phyloP scores from a whole-genome alignment of 345 rosid genomes.

The Garcia nutans region DNA sequence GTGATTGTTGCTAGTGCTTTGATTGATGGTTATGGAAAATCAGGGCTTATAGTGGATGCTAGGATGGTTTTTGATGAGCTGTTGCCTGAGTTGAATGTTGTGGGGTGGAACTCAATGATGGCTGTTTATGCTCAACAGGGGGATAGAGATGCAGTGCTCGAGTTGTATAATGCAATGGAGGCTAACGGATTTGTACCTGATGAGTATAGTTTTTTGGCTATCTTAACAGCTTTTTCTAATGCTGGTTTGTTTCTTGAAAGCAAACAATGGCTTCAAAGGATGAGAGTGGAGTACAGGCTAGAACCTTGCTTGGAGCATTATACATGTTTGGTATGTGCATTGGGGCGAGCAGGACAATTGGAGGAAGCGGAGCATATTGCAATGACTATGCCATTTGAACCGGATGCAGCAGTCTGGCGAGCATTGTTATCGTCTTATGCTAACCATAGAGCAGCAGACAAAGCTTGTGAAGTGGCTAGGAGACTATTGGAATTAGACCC shows the following conservation, averaged over 20 bases:
- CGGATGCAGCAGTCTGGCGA: conserved; percentile 49
- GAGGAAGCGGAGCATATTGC: conserved; percentile 41
- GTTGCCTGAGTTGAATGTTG: conserved; percentile 27
- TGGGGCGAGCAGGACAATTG: conserved; percentile 36
- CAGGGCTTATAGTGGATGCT: conserved; percentile 39
- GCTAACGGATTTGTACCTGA: conserved; percentile 35
- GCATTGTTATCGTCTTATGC: conserved; percentile 37
- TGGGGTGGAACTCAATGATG: conserved; percentile 47
- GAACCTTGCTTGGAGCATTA: conserved; percentile 48
- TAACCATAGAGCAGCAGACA: conserved; percentile 29
- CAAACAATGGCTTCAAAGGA: conserved; percentile 37
- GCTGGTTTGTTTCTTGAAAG: conserved; percentile 34
- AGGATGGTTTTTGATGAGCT: conserved; percentile 40
- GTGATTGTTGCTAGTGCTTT: conserved; percentile 36
- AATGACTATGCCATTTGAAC: conserved; percentile 37
- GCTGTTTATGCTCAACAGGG: conserved; percentile 51
- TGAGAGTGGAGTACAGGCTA: conserved; percentile 29
- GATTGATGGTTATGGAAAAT: conserved; percentile 50
- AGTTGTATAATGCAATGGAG: conserved; percentile 36
- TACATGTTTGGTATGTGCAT: conserved; percentile 38
- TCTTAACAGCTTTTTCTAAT: conserved; percentile 38
- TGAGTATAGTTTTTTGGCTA: conserved; percentile 41
- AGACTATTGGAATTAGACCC: conserved; percentile 37
- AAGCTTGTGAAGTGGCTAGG: conserved; percentile 28
- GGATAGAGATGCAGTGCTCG: conserved; percentile 25